Conservation (phyloP, 1,284 basidiomycete genomes). For the Coniferiporia weirii region DNA sequence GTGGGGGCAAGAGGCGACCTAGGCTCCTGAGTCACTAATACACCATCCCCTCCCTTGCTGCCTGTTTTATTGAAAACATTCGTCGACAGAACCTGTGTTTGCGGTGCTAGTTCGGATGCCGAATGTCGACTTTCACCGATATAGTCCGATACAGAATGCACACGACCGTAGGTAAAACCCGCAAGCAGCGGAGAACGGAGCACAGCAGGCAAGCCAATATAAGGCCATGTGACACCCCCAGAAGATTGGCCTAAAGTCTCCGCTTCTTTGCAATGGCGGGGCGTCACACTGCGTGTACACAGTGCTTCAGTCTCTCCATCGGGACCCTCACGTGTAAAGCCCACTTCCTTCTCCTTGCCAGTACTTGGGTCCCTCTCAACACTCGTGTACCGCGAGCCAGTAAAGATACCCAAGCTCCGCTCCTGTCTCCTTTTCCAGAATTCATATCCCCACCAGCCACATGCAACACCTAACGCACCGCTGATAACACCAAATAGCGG, state of each 20-base stretch:
- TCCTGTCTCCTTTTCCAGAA: slow-evolving; percentile 5
- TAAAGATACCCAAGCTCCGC: neutral
- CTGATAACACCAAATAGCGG: slow-evolving; percentile 38
- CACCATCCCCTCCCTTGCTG: neutral
- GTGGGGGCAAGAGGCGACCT: slow-evolving; percentile 12
- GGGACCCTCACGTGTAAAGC: neutral
- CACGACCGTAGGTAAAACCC: neutral
- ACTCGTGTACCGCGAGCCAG: slow-evolving; percentile 6
- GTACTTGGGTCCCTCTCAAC: neutral
- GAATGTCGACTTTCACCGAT: neutral
- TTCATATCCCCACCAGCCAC: slow-evolving; percentile 13
- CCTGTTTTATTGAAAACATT: neutral
- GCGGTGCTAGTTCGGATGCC: neutral
- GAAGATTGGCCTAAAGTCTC: neutral
- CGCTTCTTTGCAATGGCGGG: neutral
- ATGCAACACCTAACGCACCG: slow-evolving; percentile 28
- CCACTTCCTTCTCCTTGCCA: neutral
- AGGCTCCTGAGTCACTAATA: neutral
- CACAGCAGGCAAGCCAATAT: neutral
- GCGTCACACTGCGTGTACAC: neutral
- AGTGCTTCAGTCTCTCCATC: neutral
- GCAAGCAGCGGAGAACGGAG: slow-evolving; percentile 5
- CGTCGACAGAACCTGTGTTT: neutral
- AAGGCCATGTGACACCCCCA: neutral
- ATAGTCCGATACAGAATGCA: neutral